Percentiles rank a stretch among this genome's conserved stretches.
Conservation (phyloP, 2,329 filamentous ascomycete genomes). For the Keithomyces neogunnii region DNA sequence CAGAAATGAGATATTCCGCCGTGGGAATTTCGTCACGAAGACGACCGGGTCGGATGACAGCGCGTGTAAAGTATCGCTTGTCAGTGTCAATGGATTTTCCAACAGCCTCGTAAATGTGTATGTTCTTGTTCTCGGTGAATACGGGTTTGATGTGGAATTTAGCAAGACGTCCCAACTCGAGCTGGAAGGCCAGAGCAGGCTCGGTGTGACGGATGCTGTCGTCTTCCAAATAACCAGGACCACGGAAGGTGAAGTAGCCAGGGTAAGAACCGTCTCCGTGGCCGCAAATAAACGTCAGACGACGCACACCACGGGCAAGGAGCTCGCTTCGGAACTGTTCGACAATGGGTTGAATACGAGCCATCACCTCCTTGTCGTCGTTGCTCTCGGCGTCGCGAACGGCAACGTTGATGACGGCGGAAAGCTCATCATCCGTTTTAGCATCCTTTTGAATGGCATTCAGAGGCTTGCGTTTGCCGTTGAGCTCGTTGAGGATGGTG, state of each 20-base stretch:
- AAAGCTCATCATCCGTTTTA: conserved; percentile 65
- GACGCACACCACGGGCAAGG: conserved; percentile 70
- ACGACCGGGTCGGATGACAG: conserved; percentile 86
- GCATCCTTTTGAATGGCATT: conserved; percentile 16
- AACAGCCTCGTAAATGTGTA: conserved; percentile 95
- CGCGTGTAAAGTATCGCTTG: conserved; percentile 97
- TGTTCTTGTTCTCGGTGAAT: conserved; percentile 98
- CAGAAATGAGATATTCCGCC: conserved; percentile 96
- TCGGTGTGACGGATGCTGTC: conserved; percentile 95
- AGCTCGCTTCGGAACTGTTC: conserved; percentile 79
- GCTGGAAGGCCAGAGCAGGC: conserved; percentile 95
- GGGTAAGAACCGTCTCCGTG: conserved; percentile 91
- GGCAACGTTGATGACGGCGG: conserved; percentile 86
- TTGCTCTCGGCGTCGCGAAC: conserved; percentile 79
- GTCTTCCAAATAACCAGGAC: conserved; percentile 81
- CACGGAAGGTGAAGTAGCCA: conserved; percentile 97
- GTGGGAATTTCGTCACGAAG: conserved; percentile 96
- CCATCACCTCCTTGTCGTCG: conserved; percentile 72
- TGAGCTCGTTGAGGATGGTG: conserved; percentile 63
- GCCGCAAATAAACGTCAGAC: conserved; percentile 92
- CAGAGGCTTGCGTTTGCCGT: conserved; percentile 57
- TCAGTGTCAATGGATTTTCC: conserved; percentile 93
- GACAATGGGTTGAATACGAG: conserved; percentile 67
- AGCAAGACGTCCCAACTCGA: conserved; percentile 84
- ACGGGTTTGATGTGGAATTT: conserved; percentile 99